Conservation (phyloP, 306 rosid genomes). For the Boehmeria nivea region DNA sequence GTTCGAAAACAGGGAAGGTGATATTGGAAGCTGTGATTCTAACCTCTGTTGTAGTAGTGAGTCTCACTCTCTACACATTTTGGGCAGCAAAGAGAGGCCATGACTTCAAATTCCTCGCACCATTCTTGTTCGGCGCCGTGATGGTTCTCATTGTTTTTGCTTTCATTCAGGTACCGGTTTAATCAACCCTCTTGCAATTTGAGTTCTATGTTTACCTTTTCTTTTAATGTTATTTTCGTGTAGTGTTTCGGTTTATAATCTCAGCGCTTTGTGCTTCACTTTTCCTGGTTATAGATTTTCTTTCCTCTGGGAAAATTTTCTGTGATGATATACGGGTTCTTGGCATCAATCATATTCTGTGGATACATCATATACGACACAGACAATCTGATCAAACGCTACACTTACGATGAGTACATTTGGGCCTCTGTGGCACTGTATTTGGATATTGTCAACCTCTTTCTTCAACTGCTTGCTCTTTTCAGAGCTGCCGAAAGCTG, state of each 20-base stretch:
- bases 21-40: constrained; percentile 70
- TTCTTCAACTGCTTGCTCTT: constrained; percentile 55
- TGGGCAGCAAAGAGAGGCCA: constrained; percentile 90
- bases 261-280: neutral
- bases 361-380: constrained; percentile 86
- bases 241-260: neutral
- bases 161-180: constrained; percentile 52
- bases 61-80: constrained; percentile 77
- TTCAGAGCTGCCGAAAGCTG: constrained; percentile 55
- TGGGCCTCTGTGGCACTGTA: constrained; percentile 83
- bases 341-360: constrained; percentile 73
- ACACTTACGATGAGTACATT: constrained; percentile 74
- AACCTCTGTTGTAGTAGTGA: constrained; percentile 64
- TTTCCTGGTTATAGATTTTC: constrained; percentile 24
- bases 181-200: neutral
- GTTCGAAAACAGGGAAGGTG: constrained; percentile 55
- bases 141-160: constrained; percentile 53
- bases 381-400: constrained; percentile 77
- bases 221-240: too few species aligned
- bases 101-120: constrained; percentile 81
- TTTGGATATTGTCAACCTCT: constrained; percentile 81
- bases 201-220: neutral
- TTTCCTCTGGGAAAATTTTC: constrained; percentile 68
- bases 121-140: constrained; percentile 68
- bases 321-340: constrained; percentile 60